Evolutionary conservation across 1,284 basidiomycete species (phyloP).

Genomic region (Xerocomus nothofagi): DNA sequence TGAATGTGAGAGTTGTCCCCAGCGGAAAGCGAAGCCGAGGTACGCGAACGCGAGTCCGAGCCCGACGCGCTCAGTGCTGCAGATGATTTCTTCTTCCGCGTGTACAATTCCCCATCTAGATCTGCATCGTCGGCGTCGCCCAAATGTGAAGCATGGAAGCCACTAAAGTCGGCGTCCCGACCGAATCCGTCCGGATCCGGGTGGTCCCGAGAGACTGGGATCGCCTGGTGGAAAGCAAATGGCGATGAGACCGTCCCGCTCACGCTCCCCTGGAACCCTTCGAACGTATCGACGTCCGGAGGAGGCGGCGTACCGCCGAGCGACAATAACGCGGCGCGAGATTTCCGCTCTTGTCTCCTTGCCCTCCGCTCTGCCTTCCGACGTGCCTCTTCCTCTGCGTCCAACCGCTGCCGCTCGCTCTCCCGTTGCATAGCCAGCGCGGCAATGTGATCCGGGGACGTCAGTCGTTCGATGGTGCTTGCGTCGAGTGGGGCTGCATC

Average conservation of each 20-base stretch:
- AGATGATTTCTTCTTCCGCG: constrained; percentile 37
- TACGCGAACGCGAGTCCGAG: constrained; percentile 61
- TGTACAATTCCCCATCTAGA: constrained; percentile 57
- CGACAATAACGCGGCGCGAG: constrained; percentile 44
- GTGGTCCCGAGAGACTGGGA: background rate
- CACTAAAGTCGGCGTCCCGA: background rate
- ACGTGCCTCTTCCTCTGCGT: constrained; percentile 42
- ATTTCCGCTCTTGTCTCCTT: constrained; percentile 46
- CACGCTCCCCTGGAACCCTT: constrained; percentile 59
- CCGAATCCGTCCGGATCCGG: background rate
- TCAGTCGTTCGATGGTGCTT: constrained; percentile 50
- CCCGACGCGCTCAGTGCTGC: constrained; percentile 39
- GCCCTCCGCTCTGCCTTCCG: constrained; percentile 50
- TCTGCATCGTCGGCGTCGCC: constrained; percentile 55
- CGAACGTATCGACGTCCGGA: constrained; percentile 43
- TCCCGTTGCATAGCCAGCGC: constrained; percentile 35
- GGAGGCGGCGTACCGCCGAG: constrained; percentile 29
- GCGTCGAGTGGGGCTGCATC: constrained; percentile 64
- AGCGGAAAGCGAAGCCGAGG: constrained; percentile 49
- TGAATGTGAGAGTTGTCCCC: constrained; percentile 27
- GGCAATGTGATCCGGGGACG: constrained; percentile 36
- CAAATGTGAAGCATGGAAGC: constrained; percentile 24
- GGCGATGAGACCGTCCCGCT: background rate
- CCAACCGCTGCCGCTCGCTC: constrained; percentile 29
- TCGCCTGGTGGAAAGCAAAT: background rate